Evolutionary conservation across 805 yeast species (phyloP).

Genomic region (Saccharomycopsis schoenii): DNA sequence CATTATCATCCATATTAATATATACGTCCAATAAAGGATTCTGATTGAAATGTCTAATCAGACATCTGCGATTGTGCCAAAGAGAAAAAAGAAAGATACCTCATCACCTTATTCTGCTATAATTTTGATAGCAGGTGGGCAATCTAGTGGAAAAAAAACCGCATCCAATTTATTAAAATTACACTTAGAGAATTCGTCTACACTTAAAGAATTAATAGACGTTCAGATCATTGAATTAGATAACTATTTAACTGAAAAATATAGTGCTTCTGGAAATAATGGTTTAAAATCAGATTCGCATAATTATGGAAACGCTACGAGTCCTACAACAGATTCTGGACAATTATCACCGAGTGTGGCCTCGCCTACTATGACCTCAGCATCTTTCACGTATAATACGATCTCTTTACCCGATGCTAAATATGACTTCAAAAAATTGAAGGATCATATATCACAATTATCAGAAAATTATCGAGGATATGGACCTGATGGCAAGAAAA

Average conservation of each 20-base stretch:
- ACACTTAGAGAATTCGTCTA: slow-evolving; percentile 2
- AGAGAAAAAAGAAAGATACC: background rate
- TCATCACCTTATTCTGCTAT: slow-evolving; percentile 2
- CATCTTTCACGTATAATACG: background rate
- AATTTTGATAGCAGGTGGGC: slow-evolving; percentile 18
- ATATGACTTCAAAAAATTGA: slow-evolving; percentile 13
- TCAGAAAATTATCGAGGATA: background rate
- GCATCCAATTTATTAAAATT: slow-evolving; percentile 5
- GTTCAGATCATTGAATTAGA: slow-evolving; percentile 12
- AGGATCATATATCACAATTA: background rate
- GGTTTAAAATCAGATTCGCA: background rate
- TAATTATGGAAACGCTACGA: background rate
- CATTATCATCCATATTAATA: too few species aligned
- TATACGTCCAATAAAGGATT: background rate
- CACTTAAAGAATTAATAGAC: slow-evolving; percentile 3
- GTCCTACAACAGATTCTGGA: background rate
- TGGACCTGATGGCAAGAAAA: background rate
- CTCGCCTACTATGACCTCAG: background rate
- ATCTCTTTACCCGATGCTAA: background rate
- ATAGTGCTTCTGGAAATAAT: background rate
- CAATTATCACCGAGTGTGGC: background rate
- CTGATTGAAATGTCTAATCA: background rate
- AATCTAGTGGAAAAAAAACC: slow-evolving; percentile 15
- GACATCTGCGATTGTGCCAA: background rate
- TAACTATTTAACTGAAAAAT: slow-evolving; percentile 4